Evolutionary conservation across 345 rosid genomes (phyloP).

Genomic region (Acer saccharum): DNA sequence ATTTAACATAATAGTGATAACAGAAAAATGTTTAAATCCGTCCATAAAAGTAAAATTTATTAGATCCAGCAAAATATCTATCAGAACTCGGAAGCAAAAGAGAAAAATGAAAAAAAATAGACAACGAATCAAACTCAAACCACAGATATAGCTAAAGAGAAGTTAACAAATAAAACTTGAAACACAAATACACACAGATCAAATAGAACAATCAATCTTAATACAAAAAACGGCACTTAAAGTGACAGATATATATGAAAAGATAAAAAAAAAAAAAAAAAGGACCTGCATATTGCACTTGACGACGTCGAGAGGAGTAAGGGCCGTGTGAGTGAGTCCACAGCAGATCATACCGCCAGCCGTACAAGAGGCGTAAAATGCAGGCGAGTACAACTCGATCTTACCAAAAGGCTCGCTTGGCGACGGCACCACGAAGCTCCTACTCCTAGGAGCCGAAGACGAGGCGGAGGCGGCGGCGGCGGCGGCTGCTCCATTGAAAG

Average conservation of each 20-base stretch:
- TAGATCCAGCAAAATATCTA: background rate
- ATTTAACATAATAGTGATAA: too few relatives aligned
- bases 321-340: constrained; percentile 90
- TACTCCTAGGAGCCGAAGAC: constrained; percentile 19
- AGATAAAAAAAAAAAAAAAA: too few relatives aligned
- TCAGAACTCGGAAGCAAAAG: background rate
- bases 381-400: constrained; percentile 91
- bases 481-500: constrained; percentile 26
- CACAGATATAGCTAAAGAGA: background rate
- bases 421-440: constrained; percentile 46
- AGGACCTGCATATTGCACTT: constrained; percentile 99
- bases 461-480: background rate
- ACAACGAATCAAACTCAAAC: background rate
- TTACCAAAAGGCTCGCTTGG: constrained; percentile 68
- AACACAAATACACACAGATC: constrained; percentile 2
- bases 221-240: background rate
- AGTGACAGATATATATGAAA: constrained; percentile 9
- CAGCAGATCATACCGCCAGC: constrained; percentile 91
- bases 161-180: background rate
- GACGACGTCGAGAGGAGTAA: constrained; percentile 99
- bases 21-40: background rate
- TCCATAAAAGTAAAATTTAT: background rate
- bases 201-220: background rate
- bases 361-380: constrained; percentile 90
- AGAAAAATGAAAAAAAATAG: background rate